Evolutionary conservation across 352 stramenopile species (phyloP), one percentile per base, ranked within the genome.

Genomic region (Globisporangium okanoganense): DNA sequence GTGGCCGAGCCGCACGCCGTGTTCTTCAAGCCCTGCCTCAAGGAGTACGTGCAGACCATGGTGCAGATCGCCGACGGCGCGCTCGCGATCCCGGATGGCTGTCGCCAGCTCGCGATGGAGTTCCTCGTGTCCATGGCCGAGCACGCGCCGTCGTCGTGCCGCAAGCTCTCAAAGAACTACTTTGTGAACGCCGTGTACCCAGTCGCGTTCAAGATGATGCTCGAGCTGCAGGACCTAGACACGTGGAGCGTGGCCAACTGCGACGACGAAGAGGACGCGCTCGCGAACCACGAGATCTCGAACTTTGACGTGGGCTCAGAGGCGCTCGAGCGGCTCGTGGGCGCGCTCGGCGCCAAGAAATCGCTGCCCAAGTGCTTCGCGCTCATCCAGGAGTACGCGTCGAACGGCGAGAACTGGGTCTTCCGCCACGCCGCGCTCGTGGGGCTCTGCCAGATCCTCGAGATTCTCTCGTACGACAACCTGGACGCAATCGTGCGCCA

Each of bases 241-340:
- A 77, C 76, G 22, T 93, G 84, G 81, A 86, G 83, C 61, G 75
- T 83, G 3, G 49, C 71, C 4, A 79, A 71, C 14, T 93, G 84
- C 43, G 85, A 92, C 27, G 85, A 90, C 36, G 76, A 87, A 38
- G 74, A 87, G 44, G 80, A 82, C 12, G 66, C 72, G 27, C 65
- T 76, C 4, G 74, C 82, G 3, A 72, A 76, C 27, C 70, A 90
- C 38, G 83, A 93, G 50, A 92, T 93, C 57, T 92, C 82, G 44
- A 93, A 95, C 64, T 91, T 95, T 73, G 83, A 95, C 69, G 85
- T 95, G 7, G 85, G 85, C 14, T 88, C 83, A 5, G 85, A 95
- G 22, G 85, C 85, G 0, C 67, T 95, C 25, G 81, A 95, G 61
- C 70, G 85, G 9, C 65, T 95, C 22, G 83, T 90, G 0, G 71